Evolutionary conservation across 73 alveolate species (phyloP).

Genomic region (Paramecium sonneborni): DNA sequence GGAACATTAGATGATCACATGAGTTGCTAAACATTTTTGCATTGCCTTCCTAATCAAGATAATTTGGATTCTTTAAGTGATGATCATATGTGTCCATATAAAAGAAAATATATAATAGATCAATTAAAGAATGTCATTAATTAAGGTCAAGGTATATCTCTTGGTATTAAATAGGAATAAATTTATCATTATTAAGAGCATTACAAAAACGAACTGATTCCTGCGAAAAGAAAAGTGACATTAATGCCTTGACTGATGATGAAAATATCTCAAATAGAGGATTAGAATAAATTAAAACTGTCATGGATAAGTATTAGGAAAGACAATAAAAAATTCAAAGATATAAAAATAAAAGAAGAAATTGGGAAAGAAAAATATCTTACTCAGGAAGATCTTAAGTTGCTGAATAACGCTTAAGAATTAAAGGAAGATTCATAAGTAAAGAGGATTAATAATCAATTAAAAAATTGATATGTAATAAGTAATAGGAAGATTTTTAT

Average conservation of each 20-base stretch:
- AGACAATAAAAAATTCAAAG: constrained; percentile 62
- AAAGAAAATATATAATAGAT: constrained; percentile 2
- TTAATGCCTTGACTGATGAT: constrained; percentile 40
- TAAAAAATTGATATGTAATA: background rate
- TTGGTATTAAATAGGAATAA: background rate
- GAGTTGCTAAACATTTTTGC: constrained; percentile 50
- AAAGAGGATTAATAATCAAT: constrained; percentile 49
- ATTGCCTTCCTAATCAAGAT: constrained; percentile 16
- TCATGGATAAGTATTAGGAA: constrained; percentile 8
- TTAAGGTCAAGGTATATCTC: background rate
- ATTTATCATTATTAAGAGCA: background rate
- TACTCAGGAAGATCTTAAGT: constrained; percentile 47
- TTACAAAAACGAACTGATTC: constrained; percentile 24
- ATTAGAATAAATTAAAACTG: background rate
- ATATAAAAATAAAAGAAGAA: constrained; percentile 65
- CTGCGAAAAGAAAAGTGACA: constrained; percentile 24
- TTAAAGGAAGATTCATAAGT: constrained; percentile 63
- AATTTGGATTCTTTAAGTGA: constrained; percentile 14
- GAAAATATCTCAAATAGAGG: constrained; percentile 49
- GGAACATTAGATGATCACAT: constrained; percentile 43
- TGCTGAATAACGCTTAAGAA: constrained; percentile 59
- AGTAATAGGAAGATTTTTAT: background rate
- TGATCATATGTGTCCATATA: constrained; percentile 58
- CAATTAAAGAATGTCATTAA: background rate
- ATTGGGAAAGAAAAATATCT: constrained; percentile 58